Conservation (phyloP, 345 rosid genomes). For the Pistacia integerrima region DNA sequence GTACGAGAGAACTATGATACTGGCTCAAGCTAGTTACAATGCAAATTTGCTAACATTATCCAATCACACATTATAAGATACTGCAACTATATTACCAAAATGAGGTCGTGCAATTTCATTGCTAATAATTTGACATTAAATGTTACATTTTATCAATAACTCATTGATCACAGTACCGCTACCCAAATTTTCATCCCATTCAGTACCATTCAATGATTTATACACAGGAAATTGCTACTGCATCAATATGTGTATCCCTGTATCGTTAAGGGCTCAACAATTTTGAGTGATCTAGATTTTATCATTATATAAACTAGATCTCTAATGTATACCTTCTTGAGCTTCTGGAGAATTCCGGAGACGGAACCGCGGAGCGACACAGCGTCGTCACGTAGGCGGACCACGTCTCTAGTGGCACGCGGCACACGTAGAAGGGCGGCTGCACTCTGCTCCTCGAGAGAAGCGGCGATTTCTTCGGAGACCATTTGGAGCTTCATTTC, state of each 20-base stretch:
- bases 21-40: background rate
- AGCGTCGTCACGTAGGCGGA: constrained; percentile 94
- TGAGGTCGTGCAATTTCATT: background rate
- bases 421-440: constrained; percentile 91
- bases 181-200: too few relatives aligned
- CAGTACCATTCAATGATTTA: too few relatives aligned
- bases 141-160: background rate
- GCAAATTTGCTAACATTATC: background rate
- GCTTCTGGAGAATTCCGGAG: constrained; percentile 85
- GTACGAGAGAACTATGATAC: too few relatives aligned
- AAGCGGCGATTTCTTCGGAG: constrained; percentile 92
- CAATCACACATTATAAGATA: background rate
- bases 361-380: constrained; percentile 77
- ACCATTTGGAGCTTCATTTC: constrained; percentile 99
- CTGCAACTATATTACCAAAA: too few relatives aligned
- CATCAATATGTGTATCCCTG: background rate
- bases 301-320: background rate
- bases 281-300: background rate
- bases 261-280: background rate
- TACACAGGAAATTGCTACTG: too few relatives aligned
- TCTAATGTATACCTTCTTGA: constrained; percentile 59
- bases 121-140: background rate
- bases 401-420: constrained; percentile 88
- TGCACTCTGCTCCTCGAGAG: constrained; percentile 96
- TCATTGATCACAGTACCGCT: background rate